A percentile compares a stretch with the other conserved stretches of the same genome.
phyloP scores from a whole-genome alignment of 129 eudicot species.

The Saussurea involucrata region DNA sequence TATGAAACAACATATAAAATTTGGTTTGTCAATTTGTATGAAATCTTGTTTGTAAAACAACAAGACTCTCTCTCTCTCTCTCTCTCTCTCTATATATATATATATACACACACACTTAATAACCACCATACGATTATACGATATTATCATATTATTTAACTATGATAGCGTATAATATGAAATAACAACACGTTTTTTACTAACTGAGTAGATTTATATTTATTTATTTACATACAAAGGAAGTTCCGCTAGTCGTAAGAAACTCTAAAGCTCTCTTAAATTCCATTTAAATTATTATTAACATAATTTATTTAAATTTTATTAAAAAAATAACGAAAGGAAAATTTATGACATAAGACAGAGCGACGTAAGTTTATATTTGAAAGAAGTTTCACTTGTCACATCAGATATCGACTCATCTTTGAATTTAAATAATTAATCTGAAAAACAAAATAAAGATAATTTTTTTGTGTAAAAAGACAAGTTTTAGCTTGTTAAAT shows the following conservation, averaged over 20 bases:
- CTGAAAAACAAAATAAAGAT: neutral
- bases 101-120: neutral
- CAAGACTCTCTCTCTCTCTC: neutral
- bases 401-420: neutral
- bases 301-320: neutral
- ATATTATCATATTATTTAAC: neutral
- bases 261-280: neutral
- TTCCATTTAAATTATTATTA: neutral
- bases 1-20: neutral
- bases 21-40: neutral
- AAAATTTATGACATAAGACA: neutral
- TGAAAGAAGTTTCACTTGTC: neutral
- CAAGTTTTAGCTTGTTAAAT: neutral
- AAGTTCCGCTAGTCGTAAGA: neutral
- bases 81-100: neutral
- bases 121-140: neutral
- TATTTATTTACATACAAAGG: neutral
- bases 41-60: neutral
- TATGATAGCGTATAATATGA: neutral
- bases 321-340: neutral
- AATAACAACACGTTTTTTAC: neutral
- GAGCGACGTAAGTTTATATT: neutral
- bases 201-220: neutral
- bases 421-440: neutral
- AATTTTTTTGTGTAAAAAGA: neutral